Conservation (phyloP, 257 asterid species). For the Salvia hispanica region DNA sequence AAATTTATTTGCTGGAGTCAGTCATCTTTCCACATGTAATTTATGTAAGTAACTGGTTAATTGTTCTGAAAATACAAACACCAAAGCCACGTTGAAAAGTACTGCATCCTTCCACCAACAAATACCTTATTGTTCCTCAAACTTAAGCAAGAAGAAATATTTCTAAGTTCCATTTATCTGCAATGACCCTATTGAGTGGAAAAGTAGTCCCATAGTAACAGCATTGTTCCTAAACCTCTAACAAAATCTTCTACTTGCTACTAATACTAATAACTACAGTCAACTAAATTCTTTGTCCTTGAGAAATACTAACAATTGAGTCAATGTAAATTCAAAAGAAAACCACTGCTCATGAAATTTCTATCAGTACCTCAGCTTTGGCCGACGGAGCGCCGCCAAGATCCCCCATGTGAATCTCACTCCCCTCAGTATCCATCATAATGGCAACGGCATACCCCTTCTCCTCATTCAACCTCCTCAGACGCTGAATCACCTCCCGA, state of each 20-base stretch:
- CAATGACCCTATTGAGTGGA: not conserved
- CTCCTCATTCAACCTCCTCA: constrained; percentile 91
- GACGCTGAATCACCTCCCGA: constrained; percentile 72
- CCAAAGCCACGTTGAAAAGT: not conserved
- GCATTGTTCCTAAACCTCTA: constrained; percentile 1
- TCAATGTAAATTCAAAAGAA: not conserved
- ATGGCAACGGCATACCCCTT: constrained; percentile 95
- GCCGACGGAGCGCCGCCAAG: constrained; percentile 91
- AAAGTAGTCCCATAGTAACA: constrained; percentile 8
- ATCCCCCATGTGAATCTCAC: constrained; percentile 99
- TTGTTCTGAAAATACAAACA: not conserved
- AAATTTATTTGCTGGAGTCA: constrained; percentile 1
- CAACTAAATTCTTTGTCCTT: not conserved
- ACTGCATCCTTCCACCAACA: constrained; percentile 2
- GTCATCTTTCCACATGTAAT: not conserved
- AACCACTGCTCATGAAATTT: not conserved
- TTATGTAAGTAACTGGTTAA: not conserved
- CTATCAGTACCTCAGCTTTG: constrained; percentile 76
- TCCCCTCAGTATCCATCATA: constrained; percentile 99
- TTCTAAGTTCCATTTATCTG: constrained; percentile 10
- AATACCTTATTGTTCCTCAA: not conserved
- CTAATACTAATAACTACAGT: not conserved
- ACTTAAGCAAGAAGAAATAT: constrained; percentile 4
- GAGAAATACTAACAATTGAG: not conserved
- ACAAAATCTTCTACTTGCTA: not conserved